Evolutionary conservation across 2,329 filamentous ascomycete genomes (phyloP), one percentile per base, ranked within the genome.

Genomic region (Fusarium continuum): DNA sequence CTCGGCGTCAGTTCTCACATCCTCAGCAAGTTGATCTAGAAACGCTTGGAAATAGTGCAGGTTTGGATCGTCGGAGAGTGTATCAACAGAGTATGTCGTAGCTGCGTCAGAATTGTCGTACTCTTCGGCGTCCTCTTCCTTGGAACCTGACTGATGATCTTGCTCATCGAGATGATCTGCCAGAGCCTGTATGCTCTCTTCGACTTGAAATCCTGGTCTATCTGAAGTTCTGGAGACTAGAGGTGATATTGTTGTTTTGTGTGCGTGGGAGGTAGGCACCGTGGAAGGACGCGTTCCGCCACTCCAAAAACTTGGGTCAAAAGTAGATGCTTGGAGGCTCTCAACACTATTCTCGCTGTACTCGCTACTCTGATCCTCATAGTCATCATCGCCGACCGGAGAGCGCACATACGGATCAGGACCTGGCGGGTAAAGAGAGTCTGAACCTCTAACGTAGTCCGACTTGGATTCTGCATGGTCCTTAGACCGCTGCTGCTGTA

Each of bases 201-300:
- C 8, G 10, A 5, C 8, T 1, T 2, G 0, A 5, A 3, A 1
- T 2, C 8, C 17, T 16, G 2, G 14, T n/a, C 3, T 3, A 1
- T 4, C 23, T 20, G 6, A 1, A 0, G 1, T 43, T n/a, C 17
- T 22, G 2, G 20, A 11, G 20, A 4, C n/a, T 6, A n/a, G 14
- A 8, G 31, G 13, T 8, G 13, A 4, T 7, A 13, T 14, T 22
- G 11, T 5, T 2, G 19, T 14, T 8, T 43, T 17, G 3, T 5
- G 5, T 3, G 9, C 1, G 1, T 29, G 5, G 8, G 31, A 47
- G 3, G n/a, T 5, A 1, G 25, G 31, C 3, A 52, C n/a, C 0
- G 49, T 52, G 0, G 49, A 52, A 1, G 31, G 49, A 10, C 2
- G 17, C 2, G 49, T 52, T 4, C 1, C 31, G 0, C 5, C 4